Base-by-base conservation (phyloP, 1,284 basidiomycete species). In the Rhodotorula sp. region DNA sequence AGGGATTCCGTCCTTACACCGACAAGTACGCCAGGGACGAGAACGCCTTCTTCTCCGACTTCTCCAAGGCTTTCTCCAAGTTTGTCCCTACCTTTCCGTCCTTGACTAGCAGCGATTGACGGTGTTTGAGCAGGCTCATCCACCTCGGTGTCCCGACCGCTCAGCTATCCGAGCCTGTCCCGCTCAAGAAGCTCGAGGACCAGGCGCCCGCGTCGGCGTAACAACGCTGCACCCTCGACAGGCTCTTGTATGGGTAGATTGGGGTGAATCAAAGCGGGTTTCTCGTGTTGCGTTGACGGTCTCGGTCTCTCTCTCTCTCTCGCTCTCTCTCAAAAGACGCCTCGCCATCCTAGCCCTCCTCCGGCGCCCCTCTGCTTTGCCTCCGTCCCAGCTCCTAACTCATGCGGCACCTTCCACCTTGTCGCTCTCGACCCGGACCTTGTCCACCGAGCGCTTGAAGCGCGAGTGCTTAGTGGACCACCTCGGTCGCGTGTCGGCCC, bases 41-140 rank as follows among this genome's bases (percentile, higher is more conserved):
- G 81, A 85, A 89, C 20, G 83, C 89, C 39, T 96, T 90, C 86
- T 95, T 95, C 86, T 88, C 89, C 79, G 93, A 94, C 82, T 96
- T 95, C 85, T 85, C 92, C 68, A 84, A 84, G 57, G 90, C 85
- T 53, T 87, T 93, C 75, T 77, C 85, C 57, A 88, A 85, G 74
- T 64, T 20, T 27, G 61, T 54, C 29, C 57, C 24, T 7, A 9
- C 17, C 24, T 27, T 55, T 22, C 2, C 24, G 19, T 24, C 44
- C 13, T 22, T 4, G 9, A 34, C 15, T 34, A 7, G 1, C 5
- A 17, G 13, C 49, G 32, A 2, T n/a, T 11, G 11, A 20, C 17
- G n/a, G 10, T 11, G 22, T 17, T 7, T 29, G 20, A 24, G 6
- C 52, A 68, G 61, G 72, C 86, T 96, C 54, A 87, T 95, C 76